Conservation (phyloP, 345 rosid species). For the Bretschneidera sinensis region DNA sequence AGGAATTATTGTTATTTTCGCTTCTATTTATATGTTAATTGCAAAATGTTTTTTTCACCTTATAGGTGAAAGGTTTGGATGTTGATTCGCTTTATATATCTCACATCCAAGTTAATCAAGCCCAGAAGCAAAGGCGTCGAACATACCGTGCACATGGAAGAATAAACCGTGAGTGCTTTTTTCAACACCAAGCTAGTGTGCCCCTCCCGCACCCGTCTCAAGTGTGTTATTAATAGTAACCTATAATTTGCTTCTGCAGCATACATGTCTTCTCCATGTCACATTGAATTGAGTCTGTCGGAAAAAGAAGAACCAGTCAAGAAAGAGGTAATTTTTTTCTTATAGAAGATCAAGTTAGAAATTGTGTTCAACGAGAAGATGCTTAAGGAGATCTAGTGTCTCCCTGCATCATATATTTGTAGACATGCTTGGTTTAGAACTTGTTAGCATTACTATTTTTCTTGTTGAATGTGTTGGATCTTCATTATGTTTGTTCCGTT, state of each 20-base stretch:
- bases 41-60: not conserved
- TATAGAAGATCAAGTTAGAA: no score
- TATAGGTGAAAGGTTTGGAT: conserved; percentile 71
- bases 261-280: conserved; percentile 75
- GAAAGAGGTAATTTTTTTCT: conserved; percentile 50
- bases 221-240: not conserved
- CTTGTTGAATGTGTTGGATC: not conserved
- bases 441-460: not conserved
- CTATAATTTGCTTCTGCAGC: conserved; percentile 35
- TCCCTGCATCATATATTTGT: no score
- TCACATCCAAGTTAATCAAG: conserved; percentile 77
- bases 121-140: no score
- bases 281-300: conserved; percentile 58
- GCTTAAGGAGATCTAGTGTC: no score
- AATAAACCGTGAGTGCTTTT: conserved; percentile 54
- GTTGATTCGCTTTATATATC: conserved; percentile 60
- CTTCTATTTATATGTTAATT: not conserved
- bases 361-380: no score
- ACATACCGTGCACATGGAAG: no score
- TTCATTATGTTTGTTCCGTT: not conserved
- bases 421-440: no score
- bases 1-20: not conserved
- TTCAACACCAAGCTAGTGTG: not conserved
- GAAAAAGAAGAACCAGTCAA: conserved; percentile 69
- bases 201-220: not conserved